Base-by-base conservation (phyloP, 805 yeast genomes). In the Lipomyces yamanashiensis region DNA sequence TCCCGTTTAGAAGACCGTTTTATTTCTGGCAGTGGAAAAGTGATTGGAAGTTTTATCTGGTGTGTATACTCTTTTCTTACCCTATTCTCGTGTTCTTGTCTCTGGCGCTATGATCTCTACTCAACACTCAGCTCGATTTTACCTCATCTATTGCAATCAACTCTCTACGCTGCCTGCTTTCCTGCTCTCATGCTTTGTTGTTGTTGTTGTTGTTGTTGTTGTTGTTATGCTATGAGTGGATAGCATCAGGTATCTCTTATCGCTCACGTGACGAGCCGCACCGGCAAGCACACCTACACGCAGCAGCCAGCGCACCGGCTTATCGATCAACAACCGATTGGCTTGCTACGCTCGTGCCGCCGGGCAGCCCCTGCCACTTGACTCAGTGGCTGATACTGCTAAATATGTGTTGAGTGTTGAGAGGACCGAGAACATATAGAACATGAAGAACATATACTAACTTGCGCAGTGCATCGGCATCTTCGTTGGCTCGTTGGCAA, bases 21-120 rank as follows among this genome's bases (percentile, higher is more conserved):
- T 74, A 80, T 44, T 90, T 92, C 72, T 92, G 97, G 97, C 96
- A 90, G 75, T 92, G 97, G 97, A 79, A 81, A 68, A 80, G 83
- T 5, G 84, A 83, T 62, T 70, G 61, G 8, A 76, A 74, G 44
- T 89, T 84, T 74, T 89, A 66, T 39, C 49, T 66, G 23, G 67
- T 63, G 39, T 10, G 67, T 59, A 2, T 10, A 21, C 21, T 12
- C 13, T 15, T 53, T 41, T 28, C 23, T 17, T 40, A 13, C 21
- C 19, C 19, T 39, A 12, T 2, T 41, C 23, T 21, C 44, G 28
- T 21, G 41, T 10, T 12, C 23, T 28, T 44, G 52, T 43, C 48
- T 40, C 17, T 43, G 39, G 17, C 13, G 23, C 10, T 34, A 50
- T 3, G 17, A 40, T 15, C 44, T 40, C 17, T 40, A n/a, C 15